Base-by-base conservation (phyloP, 176 grass and related monocot genomes). In the Phragmites australis region DNA sequence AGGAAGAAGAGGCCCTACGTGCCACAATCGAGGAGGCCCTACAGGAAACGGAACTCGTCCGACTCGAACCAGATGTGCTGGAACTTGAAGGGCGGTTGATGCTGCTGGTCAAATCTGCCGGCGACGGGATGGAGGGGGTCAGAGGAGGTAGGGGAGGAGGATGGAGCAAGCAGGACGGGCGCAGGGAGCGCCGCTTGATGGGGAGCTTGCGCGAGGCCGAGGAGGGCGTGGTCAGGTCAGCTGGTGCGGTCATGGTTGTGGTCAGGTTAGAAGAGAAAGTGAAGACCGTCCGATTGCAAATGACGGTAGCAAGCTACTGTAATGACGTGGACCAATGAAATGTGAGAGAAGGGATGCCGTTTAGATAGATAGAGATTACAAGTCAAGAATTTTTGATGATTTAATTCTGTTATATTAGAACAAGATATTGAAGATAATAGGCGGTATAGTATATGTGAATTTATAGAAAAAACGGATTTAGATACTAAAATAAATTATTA, bases 181-280 rank as follows among this genome's bases (percentile, higher is more conserved):
- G 88, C 67, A 88, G 79, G 88, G 82, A 82, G 82, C 93, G 93
- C 83, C 92, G 96, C 96, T 98, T 98, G 90, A 98, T 82, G 82
- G 96, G 96, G 75, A 98, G 96, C 74, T 98, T 98, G 48, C 92
- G 86, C 29, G 92, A 80, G 85, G 86, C 54, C 52, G 83, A 68
- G 54, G 82, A 32, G 31, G 83, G 57, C 21, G 81, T 27, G 68
- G 83, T 84, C 43, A 50, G 61, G 78, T 70, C 64, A 21, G 57
- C 63, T 60, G 88, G 65, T 91, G 88, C 68, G 90, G 58, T 85
- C 76, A 70, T 82, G 79, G 27, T 31, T 21, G 45, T 47, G 51
- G 18, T 80, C 54, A 45, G 80, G 81, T 88, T 60, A 45, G 84
- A 65, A 81, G n/a, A n/a, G n/a, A n/a, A n/a, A n/a, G n/a, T n/a